phyloP scores from a whole-genome alignment of 2,329 filamentous ascomycete species.

The Cordyceps cicadae region DNA sequence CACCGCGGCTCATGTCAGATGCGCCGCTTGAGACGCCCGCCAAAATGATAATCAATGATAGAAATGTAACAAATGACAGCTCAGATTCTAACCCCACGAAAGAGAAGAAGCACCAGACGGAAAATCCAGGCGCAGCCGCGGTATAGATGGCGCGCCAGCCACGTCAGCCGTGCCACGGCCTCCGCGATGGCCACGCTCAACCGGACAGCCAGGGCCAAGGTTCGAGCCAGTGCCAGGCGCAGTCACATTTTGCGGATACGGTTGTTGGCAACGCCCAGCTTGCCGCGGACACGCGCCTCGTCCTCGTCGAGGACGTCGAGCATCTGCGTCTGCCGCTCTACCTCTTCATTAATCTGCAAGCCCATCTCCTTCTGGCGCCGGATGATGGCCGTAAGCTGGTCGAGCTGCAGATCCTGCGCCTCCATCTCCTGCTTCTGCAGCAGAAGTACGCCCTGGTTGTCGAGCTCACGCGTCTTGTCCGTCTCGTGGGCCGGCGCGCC shows the following conservation, averaged over 20 bases:
- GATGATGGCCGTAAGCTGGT: slow-evolving; percentile 60
- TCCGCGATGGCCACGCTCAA: slow-evolving; percentile 22
- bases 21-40: background rate
- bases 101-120: background rate
- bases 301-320: slow-evolving; percentile 59
- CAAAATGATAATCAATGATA: background rate
- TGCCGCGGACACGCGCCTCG: slow-evolving; percentile 55
- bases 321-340: slow-evolving; percentile 63
- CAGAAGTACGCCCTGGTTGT: slow-evolving; percentile 66
- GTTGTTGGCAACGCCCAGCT: slow-evolving; percentile 67
- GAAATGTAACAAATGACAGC: background rate
- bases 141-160: background rate
- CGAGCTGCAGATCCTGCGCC: slow-evolving; percentile 67
- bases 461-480: slow-evolving; percentile 65
- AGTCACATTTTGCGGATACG: slow-evolving; percentile 58
- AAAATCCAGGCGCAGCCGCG: background rate
- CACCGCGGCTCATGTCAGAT: background rate
- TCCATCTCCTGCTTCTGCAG: slow-evolving; percentile 66
- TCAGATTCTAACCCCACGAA: background rate
- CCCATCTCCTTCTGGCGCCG: slow-evolving; percentile 70
- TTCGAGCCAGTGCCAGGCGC: slow-evolving; percentile 10
- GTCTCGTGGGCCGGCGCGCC: slow-evolving; percentile 68
- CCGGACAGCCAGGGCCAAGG: slow-evolving; percentile 19
- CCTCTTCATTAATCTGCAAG: slow-evolving; percentile 64
- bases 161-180: slow-evolving; percentile 22